Evolutionary conservation across 371 early-diverging fungal species (phyloP).

Genomic region (Entomophthora muscae): DNA sequence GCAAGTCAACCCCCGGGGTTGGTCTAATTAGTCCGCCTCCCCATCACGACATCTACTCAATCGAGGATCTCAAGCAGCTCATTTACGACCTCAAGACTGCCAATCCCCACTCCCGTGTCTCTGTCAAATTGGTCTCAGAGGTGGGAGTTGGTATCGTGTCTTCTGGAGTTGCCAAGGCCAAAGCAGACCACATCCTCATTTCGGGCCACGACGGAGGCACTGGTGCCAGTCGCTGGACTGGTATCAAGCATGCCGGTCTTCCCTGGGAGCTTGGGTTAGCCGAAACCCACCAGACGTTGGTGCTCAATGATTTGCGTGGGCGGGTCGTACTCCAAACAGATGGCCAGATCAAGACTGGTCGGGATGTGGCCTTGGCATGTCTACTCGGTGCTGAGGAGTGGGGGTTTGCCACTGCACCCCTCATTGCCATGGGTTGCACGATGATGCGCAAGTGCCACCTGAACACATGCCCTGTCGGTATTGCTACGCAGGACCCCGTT

Average conservation of each 20-base stretch:
- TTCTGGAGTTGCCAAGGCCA: constrained; percentile 91
- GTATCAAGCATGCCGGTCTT: constrained; percentile 93
- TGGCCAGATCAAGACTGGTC: constrained; percentile 92
- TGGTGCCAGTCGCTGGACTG: constrained; percentile 93
- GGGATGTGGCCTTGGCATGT: constrained; percentile 88
- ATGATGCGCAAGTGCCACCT: constrained; percentile 88
- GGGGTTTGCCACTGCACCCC: constrained; percentile 93
- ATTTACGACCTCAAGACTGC: constrained; percentile 92
- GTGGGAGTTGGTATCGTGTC: constrained; percentile 94
- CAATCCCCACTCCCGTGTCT: constrained; percentile 76
- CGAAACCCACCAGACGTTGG: constrained; percentile 92
- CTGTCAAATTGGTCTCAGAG: constrained; percentile 92
- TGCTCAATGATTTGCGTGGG: constrained; percentile 85
- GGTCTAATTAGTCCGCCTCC: constrained; percentile 92
- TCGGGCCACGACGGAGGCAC: constrained; percentile 96
- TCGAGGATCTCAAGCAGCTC: constrained; percentile 92
- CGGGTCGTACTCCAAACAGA: constrained; percentile 91
- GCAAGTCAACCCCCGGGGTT: constrained; percentile 90
- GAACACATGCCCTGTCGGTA: constrained; percentile 92
- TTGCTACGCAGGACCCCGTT: constrained; percentile 91
- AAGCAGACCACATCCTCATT: constrained; percentile 90
- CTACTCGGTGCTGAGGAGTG: constrained; percentile 95
- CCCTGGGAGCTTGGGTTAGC: constrained; percentile 96
- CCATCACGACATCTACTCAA: constrained; percentile 95
- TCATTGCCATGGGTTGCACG: constrained; percentile 92